Conservation (phyloP, 176 grass and related monocot genomes). For the Carex cristatella region DNA sequence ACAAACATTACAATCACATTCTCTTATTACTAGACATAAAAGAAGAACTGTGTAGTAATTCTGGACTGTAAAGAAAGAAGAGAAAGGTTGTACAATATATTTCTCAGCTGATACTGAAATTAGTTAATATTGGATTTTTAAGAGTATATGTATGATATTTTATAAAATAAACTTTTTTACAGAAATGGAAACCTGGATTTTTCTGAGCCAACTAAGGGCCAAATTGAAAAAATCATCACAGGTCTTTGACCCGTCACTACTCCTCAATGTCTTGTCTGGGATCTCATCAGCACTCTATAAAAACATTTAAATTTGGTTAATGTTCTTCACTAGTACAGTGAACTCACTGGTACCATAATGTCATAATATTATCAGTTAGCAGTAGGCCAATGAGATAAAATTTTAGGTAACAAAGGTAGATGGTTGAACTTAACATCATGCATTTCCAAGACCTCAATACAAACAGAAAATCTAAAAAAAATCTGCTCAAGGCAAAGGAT, state of each 20-base stretch:
- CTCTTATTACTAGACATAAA: neutral
- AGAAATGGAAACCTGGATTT: constrained; percentile 57
- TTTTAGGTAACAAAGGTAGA: neutral
- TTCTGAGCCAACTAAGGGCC: constrained; percentile 63
- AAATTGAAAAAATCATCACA: constrained; percentile 78
- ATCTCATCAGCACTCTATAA: constrained; percentile 78
- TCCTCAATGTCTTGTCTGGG: constrained; percentile 47
- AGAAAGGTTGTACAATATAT: neutral
- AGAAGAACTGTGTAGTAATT: neutral
- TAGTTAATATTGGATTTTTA: neutral
- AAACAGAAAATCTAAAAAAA: neutral
- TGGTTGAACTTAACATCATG: neutral
- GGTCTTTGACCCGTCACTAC: constrained; percentile 57
- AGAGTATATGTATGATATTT: neutral
- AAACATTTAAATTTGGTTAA: neutral
- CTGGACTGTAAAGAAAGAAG: neutral
- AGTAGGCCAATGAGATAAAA: neutral
- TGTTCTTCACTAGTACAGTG: neutral
- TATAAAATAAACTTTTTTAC: neutral
- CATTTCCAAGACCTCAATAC: neutral
- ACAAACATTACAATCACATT: neutral
- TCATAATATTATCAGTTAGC: neutral
- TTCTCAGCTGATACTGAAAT: neutral
- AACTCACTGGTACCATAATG: neutral
- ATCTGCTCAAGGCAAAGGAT: neutral